Conservation (phyloP, 768 basidiomycete species). For the Podaxis sp. region DNA sequence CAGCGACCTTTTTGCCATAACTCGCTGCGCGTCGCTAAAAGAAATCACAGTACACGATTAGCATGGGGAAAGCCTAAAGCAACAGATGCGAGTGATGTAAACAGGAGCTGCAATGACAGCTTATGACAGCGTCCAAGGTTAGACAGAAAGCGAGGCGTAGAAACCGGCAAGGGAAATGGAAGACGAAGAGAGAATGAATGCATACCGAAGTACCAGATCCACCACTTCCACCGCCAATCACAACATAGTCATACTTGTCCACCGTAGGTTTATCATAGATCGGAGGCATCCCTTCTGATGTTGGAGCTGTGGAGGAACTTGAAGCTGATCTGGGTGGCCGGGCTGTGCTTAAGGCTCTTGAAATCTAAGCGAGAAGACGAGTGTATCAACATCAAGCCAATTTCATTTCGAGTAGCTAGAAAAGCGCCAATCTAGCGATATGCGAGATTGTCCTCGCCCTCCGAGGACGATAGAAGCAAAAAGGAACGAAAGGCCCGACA, state of each 20-base stretch:
- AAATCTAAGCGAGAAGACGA: conserved; percentile 15
- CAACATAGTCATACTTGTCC: conserved; percentile 79
- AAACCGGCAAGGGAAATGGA: neutral
- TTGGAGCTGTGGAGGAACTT: conserved; percentile 21
- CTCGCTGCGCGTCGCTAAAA: conserved; percentile 84
- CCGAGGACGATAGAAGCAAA: conserved; percentile 4
- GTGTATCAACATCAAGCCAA: neutral
- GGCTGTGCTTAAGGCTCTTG: conserved; percentile 11
- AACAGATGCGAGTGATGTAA: neutral
- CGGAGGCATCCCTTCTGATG: conserved; percentile 64
- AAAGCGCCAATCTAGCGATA: neutral
- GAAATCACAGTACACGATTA: neutral
- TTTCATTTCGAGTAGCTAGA: neutral
- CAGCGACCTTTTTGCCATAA: conserved; percentile 91
- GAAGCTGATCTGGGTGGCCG: neutral
- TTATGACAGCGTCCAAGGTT: neutral
- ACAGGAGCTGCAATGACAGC: neutral
- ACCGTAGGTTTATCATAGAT: conserved; percentile 55
- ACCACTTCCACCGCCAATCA: conserved; percentile 93
- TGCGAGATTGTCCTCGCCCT: neutral
- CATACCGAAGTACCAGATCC: conserved; percentile 85
- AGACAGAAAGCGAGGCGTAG: neutral
- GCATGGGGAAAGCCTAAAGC: neutral
- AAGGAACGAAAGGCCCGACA: neutral
- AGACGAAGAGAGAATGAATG: conserved; percentile 5